Evolutionary conservation across 805 yeast species (phyloP).

Genomic region (Ogataea trehalophila): DNA sequence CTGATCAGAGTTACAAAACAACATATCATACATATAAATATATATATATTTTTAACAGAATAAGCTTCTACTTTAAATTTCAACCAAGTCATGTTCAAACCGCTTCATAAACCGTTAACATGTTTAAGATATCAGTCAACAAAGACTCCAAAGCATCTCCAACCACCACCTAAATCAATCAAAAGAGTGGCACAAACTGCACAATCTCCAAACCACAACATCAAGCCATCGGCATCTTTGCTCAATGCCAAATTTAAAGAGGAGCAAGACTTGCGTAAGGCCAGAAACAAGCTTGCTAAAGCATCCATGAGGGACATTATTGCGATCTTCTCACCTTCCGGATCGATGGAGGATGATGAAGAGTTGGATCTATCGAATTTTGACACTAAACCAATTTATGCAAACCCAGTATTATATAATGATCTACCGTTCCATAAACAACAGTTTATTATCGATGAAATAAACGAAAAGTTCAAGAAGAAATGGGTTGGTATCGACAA

Average conservation of each 20-base stretch:
- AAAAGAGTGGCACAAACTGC: not conserved
- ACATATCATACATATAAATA: too few relatives aligned
- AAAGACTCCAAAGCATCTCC: constrained; percentile 1
- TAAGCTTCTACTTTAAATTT: too few relatives aligned
- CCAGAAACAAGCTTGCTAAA: constrained; percentile 32
- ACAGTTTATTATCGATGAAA: constrained; percentile 48
- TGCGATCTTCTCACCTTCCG: constrained; percentile 28
- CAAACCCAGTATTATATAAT: constrained; percentile 25
- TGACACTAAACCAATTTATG: constrained; percentile 30
- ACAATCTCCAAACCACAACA: not conserved
- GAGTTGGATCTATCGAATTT: constrained; percentile 29
- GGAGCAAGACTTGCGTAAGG: constrained; percentile 27
- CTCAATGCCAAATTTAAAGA: constrained; percentile 22
- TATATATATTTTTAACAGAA: too few relatives aligned
- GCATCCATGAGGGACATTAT: constrained; percentile 38
- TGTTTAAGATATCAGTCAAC: not conserved
- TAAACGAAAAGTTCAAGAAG: constrained; percentile 38
- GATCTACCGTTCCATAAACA: constrained; percentile 47
- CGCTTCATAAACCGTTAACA: too few relatives aligned
- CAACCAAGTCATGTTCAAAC: too few relatives aligned
- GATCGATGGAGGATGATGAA: constrained; percentile 25
- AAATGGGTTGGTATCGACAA: constrained; percentile 50
- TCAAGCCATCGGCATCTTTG: constrained; percentile 22
- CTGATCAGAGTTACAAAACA: too few relatives aligned
- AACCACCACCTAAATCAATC: constrained; percentile 7